Base-by-base conservation (phyloP, 2,329 filamentous ascomycete species). In the Colletotrichum sp. region DNA sequence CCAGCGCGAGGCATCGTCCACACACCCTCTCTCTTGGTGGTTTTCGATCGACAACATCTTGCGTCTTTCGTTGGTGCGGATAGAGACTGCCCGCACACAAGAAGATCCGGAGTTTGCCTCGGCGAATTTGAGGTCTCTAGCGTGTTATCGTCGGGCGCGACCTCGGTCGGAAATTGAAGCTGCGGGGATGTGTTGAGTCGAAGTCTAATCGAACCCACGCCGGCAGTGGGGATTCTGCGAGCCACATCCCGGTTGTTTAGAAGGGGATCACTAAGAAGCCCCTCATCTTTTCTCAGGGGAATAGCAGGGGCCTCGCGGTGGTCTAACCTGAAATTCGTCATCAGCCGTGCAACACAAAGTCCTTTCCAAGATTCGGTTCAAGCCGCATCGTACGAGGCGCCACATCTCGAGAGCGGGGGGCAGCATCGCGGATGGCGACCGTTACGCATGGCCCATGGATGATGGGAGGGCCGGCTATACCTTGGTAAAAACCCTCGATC, bases 381-480 rank as follows among this genome's bases (percentile, higher is more conserved):
- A 59, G 49, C 55, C 34, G 57, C 28, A 49, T 76, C 73, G 73
- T 76, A 76, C 73, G 70, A 76, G 73, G 57, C 30, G 49, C 70
- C 39, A 63, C 34, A 55, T 21, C 68, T 26, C 44, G 30, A 60
- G 68, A 39, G 49, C 30, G 26, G 21, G 52, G 65, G n/a, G 8
- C n/a, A 24, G 30, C 32, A 39, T 64, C 44, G n/a, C 44, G 26
- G 64, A 67, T 67, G 64, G 36, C 26, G 28, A 32, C 44, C n/a
- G 44, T 52, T 52, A 52, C 44, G 44, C 44, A 52, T 52, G 44
- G 44, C 12, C n/a, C 44, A 52, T 52, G 44, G 36, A 39, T 39
- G 39, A 44, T 44, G 39, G 44, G 1, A 0, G 16, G 12, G 26
- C 13, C 18, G 28, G 21, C 26, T 39, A n/a, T 26, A 34, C 16